These are phyloP conservation scores for Nyctanthes arbortristis DNA, from an alignment of 257 asterid species.

Conservation along the genomic window DNA sequence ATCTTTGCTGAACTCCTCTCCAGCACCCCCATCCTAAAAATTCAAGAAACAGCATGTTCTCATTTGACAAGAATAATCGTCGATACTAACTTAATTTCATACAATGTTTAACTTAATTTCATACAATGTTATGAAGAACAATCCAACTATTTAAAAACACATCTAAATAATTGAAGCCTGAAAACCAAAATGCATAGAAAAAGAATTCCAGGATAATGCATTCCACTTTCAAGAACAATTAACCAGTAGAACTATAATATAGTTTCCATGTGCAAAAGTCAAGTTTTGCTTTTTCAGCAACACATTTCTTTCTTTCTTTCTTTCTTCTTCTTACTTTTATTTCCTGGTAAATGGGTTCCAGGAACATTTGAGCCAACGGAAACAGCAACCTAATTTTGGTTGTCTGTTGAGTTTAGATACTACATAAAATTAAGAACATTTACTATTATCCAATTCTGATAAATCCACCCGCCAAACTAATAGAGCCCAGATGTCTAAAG, in stretches of 20 bases:
- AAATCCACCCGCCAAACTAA: background rate
- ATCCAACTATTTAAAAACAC: background rate
- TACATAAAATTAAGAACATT: background rate
- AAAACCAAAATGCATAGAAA: constrained; percentile 4
- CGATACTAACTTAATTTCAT: background rate
- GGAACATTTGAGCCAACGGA: constrained; percentile 7
- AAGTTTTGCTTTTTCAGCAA: too few species aligned
- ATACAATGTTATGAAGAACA: background rate
- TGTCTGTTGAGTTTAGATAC: too few species aligned
- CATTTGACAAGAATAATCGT: background rate
- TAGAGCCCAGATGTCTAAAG: background rate
- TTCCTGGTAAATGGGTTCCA: too few species aligned
- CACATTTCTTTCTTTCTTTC: too few species aligned
- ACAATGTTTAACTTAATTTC: too few species aligned
- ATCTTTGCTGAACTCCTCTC: constrained; percentile 77
- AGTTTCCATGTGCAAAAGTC: background rate
- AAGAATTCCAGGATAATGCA: background rate
- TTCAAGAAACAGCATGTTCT: constrained; percentile 10
- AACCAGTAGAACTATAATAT: background rate
- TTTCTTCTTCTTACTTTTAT: too few species aligned
- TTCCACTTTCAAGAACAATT: background rate
- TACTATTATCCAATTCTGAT: background rate
- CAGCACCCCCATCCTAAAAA: constrained; percentile 73
- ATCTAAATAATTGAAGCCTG: background rate
- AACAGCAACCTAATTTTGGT: background rate